Conservation (phyloP, 2,329 filamentous ascomycete genomes). For the Pestalotiopsis sp. region DNA sequence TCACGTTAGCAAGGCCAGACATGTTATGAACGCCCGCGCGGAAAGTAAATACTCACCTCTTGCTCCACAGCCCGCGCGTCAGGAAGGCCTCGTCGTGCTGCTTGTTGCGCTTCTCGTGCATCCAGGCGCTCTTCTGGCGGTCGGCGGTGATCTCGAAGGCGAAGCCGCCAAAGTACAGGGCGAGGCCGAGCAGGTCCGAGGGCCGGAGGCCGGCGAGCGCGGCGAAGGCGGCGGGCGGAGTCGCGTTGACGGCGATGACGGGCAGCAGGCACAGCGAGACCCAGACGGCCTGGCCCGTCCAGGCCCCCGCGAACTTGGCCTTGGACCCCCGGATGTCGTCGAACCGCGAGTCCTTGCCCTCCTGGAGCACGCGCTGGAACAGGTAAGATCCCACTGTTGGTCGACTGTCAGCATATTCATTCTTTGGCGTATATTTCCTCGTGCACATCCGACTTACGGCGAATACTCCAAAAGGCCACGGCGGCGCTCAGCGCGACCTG, state of each 20-base stretch:
- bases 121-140: constrained; percentile 64
- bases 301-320: constrained; percentile 37
- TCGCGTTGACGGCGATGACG: constrained; percentile 63
- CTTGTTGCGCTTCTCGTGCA: constrained; percentile 62
- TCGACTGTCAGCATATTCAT: not conserved
- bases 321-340: constrained; percentile 40
- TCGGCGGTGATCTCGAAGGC: constrained; percentile 64
- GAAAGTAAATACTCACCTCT: constrained; percentile 39
- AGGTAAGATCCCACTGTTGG: constrained; percentile 60
- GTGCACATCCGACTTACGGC: constrained; percentile 43
- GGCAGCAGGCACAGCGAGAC: constrained; percentile 68
- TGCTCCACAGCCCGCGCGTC: constrained; percentile 62
- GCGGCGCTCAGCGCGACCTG: constrained; percentile 42
- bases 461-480: constrained; percentile 57
- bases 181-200: constrained; percentile 59
- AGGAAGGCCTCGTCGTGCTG: constrained; percentile 69
- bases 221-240: constrained; percentile 55
- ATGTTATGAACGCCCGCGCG: constrained; percentile 11
- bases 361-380: constrained; percentile 59
- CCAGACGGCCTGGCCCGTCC: constrained; percentile 64
- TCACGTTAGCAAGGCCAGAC: constrained; percentile 19
- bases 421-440: not conserved
- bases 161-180: constrained; percentile 61
- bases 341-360: constrained; percentile 59
- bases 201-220: constrained; percentile 47